A percentile compares a stretch with the other conserved stretches of the same genome.
Conservation (phyloP, 2,329 filamentous ascomycete genomes). For the Nannizzia gypsea region DNA sequence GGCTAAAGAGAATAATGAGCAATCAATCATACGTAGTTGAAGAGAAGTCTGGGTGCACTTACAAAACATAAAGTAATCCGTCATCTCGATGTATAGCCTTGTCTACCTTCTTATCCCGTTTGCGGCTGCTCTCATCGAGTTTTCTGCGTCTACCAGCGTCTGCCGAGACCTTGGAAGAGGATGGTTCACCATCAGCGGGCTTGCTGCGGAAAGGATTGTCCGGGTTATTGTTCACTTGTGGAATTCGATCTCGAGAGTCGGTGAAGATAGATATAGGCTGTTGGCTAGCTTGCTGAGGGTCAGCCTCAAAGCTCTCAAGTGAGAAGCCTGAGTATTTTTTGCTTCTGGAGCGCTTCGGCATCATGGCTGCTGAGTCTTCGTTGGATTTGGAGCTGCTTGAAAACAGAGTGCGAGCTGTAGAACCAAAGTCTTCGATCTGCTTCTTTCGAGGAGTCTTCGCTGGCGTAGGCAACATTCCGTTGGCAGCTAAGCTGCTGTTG, state of each 20-base stretch:
- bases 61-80: conserved; percentile 52
- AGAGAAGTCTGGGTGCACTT: conserved; percentile 27
- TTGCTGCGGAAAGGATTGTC: conserved; percentile 47
- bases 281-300: conserved; percentile 21
- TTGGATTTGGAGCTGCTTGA: conserved; percentile 32
- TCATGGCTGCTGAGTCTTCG: conserved; percentile 34
- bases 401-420: conserved; percentile 45
- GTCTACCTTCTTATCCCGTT: conserved; percentile 35
- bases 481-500: conserved; percentile 20
- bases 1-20: conserved; percentile 35
- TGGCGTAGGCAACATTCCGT: conserved; percentile 47
- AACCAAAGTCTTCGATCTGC: conserved; percentile 32
- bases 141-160: conserved; percentile 29
- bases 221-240: conserved; percentile 39
- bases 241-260: conserved; percentile 51
- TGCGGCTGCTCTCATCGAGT: conserved; percentile 16
- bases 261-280: conserved; percentile 47
- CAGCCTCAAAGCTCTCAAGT: conserved; percentile 33
- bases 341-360: conserved; percentile 31
- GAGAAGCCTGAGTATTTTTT: conserved; percentile 37
- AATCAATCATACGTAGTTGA: conserved; percentile 6
- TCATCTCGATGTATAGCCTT: conserved; percentile 42
- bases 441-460: conserved; percentile 51
- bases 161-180: conserved; percentile 10
- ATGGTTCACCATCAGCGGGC: conserved; percentile 15